Percentiles rank a stretch among this genome's conserved stretches.
phyloP scores from a whole-genome alignment of 495 filamentous ascomycete genomes.

The Cenococcum geophilum region DNA sequence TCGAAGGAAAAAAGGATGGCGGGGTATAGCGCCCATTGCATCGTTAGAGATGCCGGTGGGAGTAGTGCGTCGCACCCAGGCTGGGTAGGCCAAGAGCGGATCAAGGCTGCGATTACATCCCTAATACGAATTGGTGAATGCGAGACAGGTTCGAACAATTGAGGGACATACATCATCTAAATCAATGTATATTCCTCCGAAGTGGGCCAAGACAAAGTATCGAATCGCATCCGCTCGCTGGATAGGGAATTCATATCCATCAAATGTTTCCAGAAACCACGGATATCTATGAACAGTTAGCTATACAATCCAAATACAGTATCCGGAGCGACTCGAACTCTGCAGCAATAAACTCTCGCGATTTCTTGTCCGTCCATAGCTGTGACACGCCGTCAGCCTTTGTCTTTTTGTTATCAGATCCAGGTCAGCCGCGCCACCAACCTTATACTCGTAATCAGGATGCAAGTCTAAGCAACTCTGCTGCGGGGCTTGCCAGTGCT shows the following conservation, averaged over 20 bases:
- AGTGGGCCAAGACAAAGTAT: constrained; percentile 80
- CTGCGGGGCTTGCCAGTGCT: constrained; percentile 66
- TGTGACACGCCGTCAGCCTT: constrained; percentile 26
- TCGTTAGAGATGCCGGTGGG: constrained; percentile 89
- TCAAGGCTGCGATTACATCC: constrained; percentile 79
- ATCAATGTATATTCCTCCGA: constrained; percentile 84
- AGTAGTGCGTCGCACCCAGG: constrained; percentile 72
- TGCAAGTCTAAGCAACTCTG: constrained; percentile 71
- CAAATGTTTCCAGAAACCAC: constrained; percentile 82
- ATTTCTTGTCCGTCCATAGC: constrained; percentile 82
- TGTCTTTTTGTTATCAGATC: constrained; percentile 8
- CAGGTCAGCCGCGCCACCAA: constrained; percentile 36
- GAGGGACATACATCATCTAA: constrained; percentile 65
- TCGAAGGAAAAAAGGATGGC: constrained; percentile 75
- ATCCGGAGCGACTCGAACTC: constrained; percentile 24
- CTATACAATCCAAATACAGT: too few species aligned
- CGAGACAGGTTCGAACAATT: constrained; percentile 1
- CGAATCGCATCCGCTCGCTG: constrained; percentile 83
- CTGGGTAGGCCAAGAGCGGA: constrained; percentile 71
- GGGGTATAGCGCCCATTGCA: constrained; percentile 72
- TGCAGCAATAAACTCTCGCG: constrained; percentile 64
- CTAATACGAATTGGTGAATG: constrained; percentile 35
- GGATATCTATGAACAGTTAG: constrained; percentile 53
- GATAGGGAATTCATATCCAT: constrained; percentile 72
- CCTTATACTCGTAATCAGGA: constrained; percentile 74